Evolutionary conservation across 768 basidiomycete species (phyloP).

Genomic region (Tephrocybe sp.): DNA sequence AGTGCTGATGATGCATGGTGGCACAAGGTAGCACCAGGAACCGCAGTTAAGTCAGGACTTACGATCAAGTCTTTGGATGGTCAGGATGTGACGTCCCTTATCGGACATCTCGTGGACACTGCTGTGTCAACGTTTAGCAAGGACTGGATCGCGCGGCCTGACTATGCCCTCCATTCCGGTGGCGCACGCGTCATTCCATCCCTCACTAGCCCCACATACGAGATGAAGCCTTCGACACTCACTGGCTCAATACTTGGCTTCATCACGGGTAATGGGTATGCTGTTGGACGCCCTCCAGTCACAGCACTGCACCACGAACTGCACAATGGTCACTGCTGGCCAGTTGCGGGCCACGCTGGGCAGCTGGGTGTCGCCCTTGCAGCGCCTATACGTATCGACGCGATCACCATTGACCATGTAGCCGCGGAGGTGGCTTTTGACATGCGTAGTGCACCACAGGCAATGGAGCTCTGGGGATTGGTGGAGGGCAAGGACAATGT

Average conservation of each 20-base stretch:
- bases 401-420: constrained; percentile 87
- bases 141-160: constrained; percentile 77
- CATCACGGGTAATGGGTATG: constrained; percentile 58
- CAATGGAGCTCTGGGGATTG: constrained; percentile 91
- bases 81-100: constrained; percentile 63
- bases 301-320: constrained; percentile 85
- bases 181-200: constrained; percentile 81
- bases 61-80: constrained; percentile 76
- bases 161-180: constrained; percentile 82
- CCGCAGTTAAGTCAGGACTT: constrained; percentile 37
- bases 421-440: constrained; percentile 80
- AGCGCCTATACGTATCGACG: constrained; percentile 68
- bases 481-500: constrained; percentile 77
- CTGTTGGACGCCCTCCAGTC: constrained; percentile 78
- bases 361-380: constrained; percentile 82
- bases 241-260: constrained; percentile 47
- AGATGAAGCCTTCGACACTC: constrained; percentile 54
- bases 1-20: constrained; percentile 60
- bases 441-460: constrained; percentile 73
- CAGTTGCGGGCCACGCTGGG: constrained; percentile 75
- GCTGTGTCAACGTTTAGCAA: constrained; percentile 67
- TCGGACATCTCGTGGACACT: constrained; percentile 72
- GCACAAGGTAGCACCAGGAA: constrained; percentile 56
- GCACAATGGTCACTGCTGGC: constrained; percentile 90
- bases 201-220: constrained; percentile 79